Evolutionary conservation across 2,329 filamentous ascomycete species (phyloP).

Genomic region (Fusarium keratoplasticum): DNA sequence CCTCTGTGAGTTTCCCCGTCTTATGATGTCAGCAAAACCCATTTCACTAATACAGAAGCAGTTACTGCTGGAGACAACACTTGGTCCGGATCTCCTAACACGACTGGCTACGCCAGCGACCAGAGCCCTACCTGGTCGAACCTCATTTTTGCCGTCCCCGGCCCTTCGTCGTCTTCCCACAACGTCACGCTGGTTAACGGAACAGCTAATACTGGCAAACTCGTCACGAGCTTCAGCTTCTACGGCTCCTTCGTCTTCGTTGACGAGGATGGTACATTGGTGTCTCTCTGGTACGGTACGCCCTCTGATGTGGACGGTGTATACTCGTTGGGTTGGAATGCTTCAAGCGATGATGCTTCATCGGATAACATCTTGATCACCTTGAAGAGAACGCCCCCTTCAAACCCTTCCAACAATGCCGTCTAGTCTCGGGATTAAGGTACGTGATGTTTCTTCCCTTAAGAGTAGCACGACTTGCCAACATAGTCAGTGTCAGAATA

Average conservation of each 20-base stretch:
- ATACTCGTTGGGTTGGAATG: conserved; percentile 18
- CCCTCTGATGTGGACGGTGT: conserved; percentile 9
- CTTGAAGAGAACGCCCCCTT: conserved; percentile 16
- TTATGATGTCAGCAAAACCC: background rate
- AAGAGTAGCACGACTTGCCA: background rate
- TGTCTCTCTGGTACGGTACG: conserved; percentile 14
- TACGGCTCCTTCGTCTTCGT: conserved; percentile 20
- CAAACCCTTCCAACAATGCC: background rate
- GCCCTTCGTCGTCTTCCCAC: conserved; percentile 11
- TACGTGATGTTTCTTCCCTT: background rate
- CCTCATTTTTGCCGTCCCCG: conserved; percentile 13
- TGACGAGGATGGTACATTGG: conserved; percentile 2
- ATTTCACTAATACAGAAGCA: background rate
- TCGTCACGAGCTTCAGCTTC: conserved; percentile 10
- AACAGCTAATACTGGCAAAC: background rate
- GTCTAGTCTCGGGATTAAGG: background rate
- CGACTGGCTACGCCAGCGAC: conserved; percentile 1
- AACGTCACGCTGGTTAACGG: conserved; percentile 8
- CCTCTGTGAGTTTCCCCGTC: background rate
- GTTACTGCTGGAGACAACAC: background rate
- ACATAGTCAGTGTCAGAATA: background rate
- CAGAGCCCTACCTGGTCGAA: conserved; percentile 12
- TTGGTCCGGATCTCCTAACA: conserved; percentile 20
- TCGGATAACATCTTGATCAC: conserved; percentile 12
- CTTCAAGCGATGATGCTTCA: background rate